Percentiles rank a stretch among this genome's conserved stretches.
Conservation (phyloP, 257 asterid genomes). For the Agastache rugosa region DNA sequence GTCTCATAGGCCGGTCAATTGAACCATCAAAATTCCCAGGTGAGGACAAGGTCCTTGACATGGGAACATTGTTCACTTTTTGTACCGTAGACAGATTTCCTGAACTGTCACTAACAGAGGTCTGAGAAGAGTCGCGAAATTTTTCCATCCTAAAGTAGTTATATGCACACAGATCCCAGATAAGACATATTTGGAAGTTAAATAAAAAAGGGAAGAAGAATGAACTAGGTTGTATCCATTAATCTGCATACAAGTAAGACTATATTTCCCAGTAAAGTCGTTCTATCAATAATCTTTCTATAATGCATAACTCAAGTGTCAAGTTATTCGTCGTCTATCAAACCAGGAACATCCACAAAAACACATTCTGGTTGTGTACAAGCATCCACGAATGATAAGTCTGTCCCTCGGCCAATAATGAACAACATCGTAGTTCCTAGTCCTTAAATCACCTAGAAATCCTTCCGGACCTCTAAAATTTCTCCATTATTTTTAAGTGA, state of each 20-base stretch:
- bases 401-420: background rate
- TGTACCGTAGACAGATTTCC: slow-evolving; percentile 53
- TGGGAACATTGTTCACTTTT: slow-evolving; percentile 54
- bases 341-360: slow-evolving; percentile 2
- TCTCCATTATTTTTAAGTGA: no score
- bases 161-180: slow-evolving; percentile 23
- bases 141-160: slow-evolving; percentile 24
- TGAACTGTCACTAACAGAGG: slow-evolving; percentile 70
- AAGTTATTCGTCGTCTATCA: background rate
- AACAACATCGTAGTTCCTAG: background rate
- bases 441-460: no score
- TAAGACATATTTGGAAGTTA: slow-evolving; percentile 3
- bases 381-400: background rate
- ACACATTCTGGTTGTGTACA: slow-evolving; percentile 11
- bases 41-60: slow-evolving; percentile 87
- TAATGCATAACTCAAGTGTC: slow-evolving; percentile 15
- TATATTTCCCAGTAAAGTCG: background rate
- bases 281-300: slow-evolving; percentile 6
- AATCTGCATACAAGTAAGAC: background rate
- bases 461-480: no score
- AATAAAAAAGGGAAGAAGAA: background rate
- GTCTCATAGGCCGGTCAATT: slow-evolving; percentile 91
- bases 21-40: slow-evolving; percentile 85
- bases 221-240: slow-evolving; percentile 6
- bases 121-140: slow-evolving; percentile 40